Evolutionary conservation across 2,329 filamentous ascomycete species (phyloP).

Genomic region (Paraconiothyrium brasiliense): DNA sequence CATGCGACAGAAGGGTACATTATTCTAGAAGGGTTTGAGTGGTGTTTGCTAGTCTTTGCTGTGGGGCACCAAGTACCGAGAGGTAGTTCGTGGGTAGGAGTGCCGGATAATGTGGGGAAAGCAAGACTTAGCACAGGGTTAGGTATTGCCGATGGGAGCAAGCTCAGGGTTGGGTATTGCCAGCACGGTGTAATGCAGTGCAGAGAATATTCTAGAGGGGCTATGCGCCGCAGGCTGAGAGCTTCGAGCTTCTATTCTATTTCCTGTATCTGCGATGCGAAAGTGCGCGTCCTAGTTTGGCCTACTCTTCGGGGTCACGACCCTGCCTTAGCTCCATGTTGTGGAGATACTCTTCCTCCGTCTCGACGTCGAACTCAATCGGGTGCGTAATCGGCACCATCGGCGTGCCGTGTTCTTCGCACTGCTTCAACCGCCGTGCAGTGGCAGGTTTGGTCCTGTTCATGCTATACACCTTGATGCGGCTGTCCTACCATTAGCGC

Average conservation of each 20-base stretch:
- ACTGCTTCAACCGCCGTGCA: constrained; percentile 58
- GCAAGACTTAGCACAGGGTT: neutral
- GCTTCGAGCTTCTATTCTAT: neutral
- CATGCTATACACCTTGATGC: constrained; percentile 67
- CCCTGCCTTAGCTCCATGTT: constrained; percentile 53
- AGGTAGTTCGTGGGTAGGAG: constrained; percentile 2
- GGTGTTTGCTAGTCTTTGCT: neutral
- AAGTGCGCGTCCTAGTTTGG: neutral
- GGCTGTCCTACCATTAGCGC: constrained; percentile 35
- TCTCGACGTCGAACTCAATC: constrained; percentile 60
- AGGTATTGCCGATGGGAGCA: neutral
- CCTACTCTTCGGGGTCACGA: constrained; percentile 56
- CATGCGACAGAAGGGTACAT: constrained; percentile 23
- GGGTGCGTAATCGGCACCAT: constrained; percentile 66
- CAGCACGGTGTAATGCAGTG: neutral
- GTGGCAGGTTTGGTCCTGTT: constrained; percentile 63
- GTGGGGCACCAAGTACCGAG: constrained; percentile 13
- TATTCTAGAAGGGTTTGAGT: constrained; percentile 24
- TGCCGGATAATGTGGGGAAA: constrained; percentile 16
- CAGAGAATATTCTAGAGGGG: constrained; percentile 15
- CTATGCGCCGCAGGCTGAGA: neutral
- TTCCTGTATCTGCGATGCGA: neutral
- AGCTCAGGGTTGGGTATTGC: too few relatives aligned
- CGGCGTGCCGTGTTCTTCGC: constrained; percentile 59
- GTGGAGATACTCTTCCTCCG: constrained; percentile 59